These are phyloP conservation scores for Lagenidium giganteum DNA, from an alignment of 352 stramenopile genomes.

Conservation along the genomic window DNA sequence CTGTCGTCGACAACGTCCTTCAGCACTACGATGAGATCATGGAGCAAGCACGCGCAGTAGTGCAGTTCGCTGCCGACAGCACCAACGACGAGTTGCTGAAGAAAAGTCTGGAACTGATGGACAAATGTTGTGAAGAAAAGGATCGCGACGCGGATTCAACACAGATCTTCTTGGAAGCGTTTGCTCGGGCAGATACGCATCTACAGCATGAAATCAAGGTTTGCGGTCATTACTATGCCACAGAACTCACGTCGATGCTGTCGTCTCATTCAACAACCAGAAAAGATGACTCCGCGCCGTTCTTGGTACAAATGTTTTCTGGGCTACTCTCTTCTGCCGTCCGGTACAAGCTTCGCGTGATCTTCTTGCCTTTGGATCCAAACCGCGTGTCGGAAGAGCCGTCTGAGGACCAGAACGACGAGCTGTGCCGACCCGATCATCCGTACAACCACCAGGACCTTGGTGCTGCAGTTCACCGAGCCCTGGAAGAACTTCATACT, in stretches of 20 bases:
- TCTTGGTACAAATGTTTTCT: constrained; percentile 40
- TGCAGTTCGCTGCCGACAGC: too few species aligned
- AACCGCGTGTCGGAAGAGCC: constrained; percentile 12
- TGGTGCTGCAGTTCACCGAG: constrained; percentile 48
- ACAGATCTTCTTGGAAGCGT: too few species aligned
- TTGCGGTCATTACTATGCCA: constrained; percentile 36
- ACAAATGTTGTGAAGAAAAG: too few species aligned
- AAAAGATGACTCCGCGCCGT: too few species aligned
- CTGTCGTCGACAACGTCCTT: constrained; percentile 33
- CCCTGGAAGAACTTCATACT: constrained; percentile 38
- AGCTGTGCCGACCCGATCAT: constrained; percentile 22
- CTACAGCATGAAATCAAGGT: too few species aligned
- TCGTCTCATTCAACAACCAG: constrained; percentile 1
- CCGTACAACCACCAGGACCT: constrained; percentile 56
- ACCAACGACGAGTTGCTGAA: too few species aligned
- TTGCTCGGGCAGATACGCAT: too few species aligned
- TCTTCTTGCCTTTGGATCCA: constrained; percentile 52
- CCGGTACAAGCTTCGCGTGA: constrained; percentile 42
- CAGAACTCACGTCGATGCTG: constrained; percentile 28
- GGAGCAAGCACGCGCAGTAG: too few species aligned
- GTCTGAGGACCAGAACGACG: constrained; percentile 15
- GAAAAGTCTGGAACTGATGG: too few species aligned
- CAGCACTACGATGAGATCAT: constrained; percentile 29
- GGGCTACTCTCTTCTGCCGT: constrained; percentile 32
- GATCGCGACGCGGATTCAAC: too few species aligned